Evolutionary conservation across 768 basidiomycete genomes (phyloP), one percentile per base, ranked within the genome.

Genomic region (Lepiota venenata): DNA sequence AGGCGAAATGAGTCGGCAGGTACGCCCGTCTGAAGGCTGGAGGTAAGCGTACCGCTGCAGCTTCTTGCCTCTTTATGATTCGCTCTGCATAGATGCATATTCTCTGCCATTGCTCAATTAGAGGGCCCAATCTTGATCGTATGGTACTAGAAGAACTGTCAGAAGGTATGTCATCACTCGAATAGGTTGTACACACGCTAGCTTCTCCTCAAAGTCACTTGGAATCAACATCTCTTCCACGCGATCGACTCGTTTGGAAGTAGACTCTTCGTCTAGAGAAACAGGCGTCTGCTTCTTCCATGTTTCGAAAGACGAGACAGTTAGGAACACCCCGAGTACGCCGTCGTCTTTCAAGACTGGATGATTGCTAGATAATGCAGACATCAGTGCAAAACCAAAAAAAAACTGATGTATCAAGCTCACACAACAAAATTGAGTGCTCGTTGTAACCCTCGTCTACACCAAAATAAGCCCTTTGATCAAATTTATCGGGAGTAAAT

Each of bases 151-250:
- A 48, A 55, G 45, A 58, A 37, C 29, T 9, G 36, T 60, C 36
- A 56, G 58, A 52, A 22, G 54, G 32, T 8, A 43, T 44, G 44
- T 16, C 52, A 29, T 43, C 50, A 43, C 10, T 35, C 57, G 53
- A 22, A 25, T 32, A 29, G 20, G 44, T 47, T 6, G 43, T 14
- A 45, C 81, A 55, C 72, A 89, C 88, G 79, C 76, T 52, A 98
- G 82, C 66, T 95, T 96, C 46, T 94, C 89, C 57, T 94, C 92
- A 7, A 98, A 75, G 69, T 98, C 93, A 56, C 88, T 85, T 2
- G 96, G 96, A 50, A 98, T 93, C 10, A 83, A 76, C 90, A 95
- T 93, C 70, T 97, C 93, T 64, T 96, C 92, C 14, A 87, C 74
- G 45, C 80, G 77, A 60, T 92, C 91, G 8, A 93, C 77, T 21